Percentiles rank a stretch among this genome's conserved stretches.
These are phyloP conservation scores for Suillus spraguei DNA, from an alignment of 768 basidiomycete species.

Conservation along the genomic window DNA sequence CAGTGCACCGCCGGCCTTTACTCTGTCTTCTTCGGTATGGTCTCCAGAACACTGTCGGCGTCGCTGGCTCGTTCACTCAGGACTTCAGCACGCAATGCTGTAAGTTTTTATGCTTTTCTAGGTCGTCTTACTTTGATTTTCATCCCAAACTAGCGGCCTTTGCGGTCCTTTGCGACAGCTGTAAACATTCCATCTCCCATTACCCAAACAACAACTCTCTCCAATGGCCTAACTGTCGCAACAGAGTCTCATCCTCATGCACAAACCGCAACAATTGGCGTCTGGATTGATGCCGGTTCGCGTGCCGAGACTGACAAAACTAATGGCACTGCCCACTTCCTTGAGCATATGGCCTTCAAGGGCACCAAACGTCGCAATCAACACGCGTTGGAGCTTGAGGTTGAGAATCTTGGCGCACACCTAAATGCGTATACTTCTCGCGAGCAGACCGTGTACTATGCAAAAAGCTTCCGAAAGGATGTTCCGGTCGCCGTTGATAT, in stretches of 20 bases:
- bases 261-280: slow-evolving; percentile 97
- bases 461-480: slow-evolving; percentile 97
- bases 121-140: not conserved
- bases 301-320: slow-evolving; percentile 95
- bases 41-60: slow-evolving; percentile 46
- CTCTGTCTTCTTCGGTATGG: slow-evolving; percentile 40
- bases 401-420: slow-evolving; percentile 97
- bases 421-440: slow-evolving; percentile 98
- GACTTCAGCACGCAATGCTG: slow-evolving; percentile 38
- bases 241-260: slow-evolving; percentile 89
- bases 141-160: slow-evolving; percentile 41
- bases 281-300: slow-evolving; percentile 99
- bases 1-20: slow-evolving; percentile 7
- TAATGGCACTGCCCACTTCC: slow-evolving; percentile 97
- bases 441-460: slow-evolving; percentile 99
- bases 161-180: slow-evolving; percentile 77
- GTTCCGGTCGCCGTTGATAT: slow-evolving; percentile 91
- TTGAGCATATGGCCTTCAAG: slow-evolving; percentile 99
- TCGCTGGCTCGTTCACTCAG: slow-evolving; percentile 46
- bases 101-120: slow-evolving; percentile 23
- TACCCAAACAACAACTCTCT: slow-evolving; percentile 89
- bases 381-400: slow-evolving; percentile 91
- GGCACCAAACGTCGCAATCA: slow-evolving; percentile 90
- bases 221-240: slow-evolving; percentile 94
- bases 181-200: slow-evolving; percentile 67